Percentiles rank a stretch among this genome's conserved stretches.
phyloP scores from a whole-genome alignment of 2,329 filamentous ascomycete genomes.

The Cladosporium sp. region DNA sequence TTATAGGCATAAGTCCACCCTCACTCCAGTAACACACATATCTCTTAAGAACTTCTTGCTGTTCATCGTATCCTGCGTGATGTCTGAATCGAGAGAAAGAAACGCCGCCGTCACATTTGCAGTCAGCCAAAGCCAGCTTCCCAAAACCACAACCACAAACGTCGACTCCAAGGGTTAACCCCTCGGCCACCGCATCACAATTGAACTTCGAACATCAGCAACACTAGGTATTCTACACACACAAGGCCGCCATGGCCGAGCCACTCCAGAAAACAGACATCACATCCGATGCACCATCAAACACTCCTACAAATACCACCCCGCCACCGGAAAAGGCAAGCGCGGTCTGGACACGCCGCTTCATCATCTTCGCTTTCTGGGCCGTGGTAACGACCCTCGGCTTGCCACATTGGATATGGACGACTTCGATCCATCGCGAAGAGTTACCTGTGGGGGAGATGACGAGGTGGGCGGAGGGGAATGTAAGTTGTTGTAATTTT shows the following conservation, averaged over 20 bases:
- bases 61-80: neutral
- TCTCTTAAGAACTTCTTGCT: too few relatives aligned
- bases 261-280: conserved; percentile 4
- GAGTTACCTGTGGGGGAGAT: conserved; percentile 80
- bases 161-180: neutral
- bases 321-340: conserved; percentile 70
- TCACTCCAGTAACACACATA: neutral
- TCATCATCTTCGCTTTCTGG: conserved; percentile 89
- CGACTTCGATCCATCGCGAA: conserved; percentile 88
- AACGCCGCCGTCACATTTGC: neutral
- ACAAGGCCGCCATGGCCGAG: conserved; percentile 13
- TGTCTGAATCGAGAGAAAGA: neutral
- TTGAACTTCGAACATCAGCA: neutral
- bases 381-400: conserved; percentile 78
- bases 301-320: conserved; percentile 43
- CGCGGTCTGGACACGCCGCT: conserved; percentile 68
- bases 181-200: neutral
- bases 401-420: conserved; percentile 93
- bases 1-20: neutral
- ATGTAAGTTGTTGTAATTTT: conserved; percentile 56
- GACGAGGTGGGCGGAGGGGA: conserved; percentile 88
- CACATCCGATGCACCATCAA: neutral
- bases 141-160: neutral
- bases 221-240: neutral
- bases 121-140: neutral